A percentile compares a stretch with the other conserved stretches of the same genome.
Evolutionary conservation across 1,284 basidiomycete species (phyloP).

Genomic region (Cryptococcus hybrid): DNA sequence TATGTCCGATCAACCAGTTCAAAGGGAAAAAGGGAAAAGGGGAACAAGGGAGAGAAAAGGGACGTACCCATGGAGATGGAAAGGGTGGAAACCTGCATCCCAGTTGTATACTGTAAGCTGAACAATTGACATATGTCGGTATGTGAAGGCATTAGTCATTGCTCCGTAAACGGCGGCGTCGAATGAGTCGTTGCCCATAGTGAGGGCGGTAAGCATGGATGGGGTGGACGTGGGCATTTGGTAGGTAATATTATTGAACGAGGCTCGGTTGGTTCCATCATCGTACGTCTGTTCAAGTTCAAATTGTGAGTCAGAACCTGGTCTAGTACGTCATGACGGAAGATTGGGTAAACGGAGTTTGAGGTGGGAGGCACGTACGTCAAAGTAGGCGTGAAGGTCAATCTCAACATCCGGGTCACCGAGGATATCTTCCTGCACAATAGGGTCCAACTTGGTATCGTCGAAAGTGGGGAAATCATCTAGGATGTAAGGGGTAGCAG

Average conservation of each 20-base stretch:
- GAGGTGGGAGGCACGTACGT: constrained; percentile 27
- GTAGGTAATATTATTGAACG: constrained; percentile 47
- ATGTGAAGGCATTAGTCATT: constrained; percentile 64
- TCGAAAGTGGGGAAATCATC: constrained; percentile 42
- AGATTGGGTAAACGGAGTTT: background rate
- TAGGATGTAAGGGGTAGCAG: constrained; percentile 11
- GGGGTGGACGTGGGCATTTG: constrained; percentile 58
- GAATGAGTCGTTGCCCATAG: constrained; percentile 72
- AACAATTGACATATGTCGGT: constrained; percentile 71
- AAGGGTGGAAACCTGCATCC: constrained; percentile 53
- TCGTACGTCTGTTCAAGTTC: constrained; percentile 44
- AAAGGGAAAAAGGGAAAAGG: background rate
- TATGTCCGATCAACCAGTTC: too few relatives aligned
- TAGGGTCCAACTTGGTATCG: constrained; percentile 51
- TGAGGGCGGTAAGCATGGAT: constrained; percentile 68
- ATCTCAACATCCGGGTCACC: constrained; percentile 40
- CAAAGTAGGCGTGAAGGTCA: constrained; percentile 51
- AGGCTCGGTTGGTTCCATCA: constrained; percentile 51
- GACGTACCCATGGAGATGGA: constrained; percentile 51
- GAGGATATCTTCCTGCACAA: constrained; percentile 35
- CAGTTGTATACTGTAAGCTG: constrained; percentile 83
- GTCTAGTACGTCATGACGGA: too few relatives aligned
- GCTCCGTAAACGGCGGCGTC: constrained; percentile 69
- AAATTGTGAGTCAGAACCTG: too few relatives aligned
- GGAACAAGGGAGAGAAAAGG: background rate